Conservation (phyloP, 176 grass and related monocot genomes). For the Otatea glauca region DNA sequence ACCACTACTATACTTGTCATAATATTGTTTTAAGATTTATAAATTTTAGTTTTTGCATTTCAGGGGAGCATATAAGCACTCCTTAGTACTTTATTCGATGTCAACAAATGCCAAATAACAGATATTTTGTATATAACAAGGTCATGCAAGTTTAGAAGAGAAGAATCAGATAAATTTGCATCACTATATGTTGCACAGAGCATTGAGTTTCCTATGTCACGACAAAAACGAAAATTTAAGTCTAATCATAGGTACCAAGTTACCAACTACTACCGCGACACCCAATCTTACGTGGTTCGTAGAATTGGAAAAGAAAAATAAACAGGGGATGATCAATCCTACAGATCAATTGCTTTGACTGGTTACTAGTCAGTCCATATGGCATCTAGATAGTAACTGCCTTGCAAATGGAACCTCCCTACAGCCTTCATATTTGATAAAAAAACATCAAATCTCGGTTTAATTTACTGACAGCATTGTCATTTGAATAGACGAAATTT, state of each 20-base stretch:
- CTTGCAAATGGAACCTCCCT: neutral
- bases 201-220: conserved; percentile 56
- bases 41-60: neutral
- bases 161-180: conserved; percentile 23
- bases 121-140: neutral
- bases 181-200: conserved; percentile 44
- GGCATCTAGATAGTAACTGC: neutral
- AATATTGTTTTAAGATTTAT: neutral
- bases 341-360: conserved; percentile 16
- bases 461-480: neutral
- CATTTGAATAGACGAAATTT: neutral
- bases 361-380: neutral
- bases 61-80: neutral
- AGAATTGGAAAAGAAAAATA: conserved; percentile 19
- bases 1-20: neutral
- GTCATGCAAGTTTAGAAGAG: conserved; percentile 25
- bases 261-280: conserved; percentile 5
- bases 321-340: neutral
- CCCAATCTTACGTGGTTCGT: conserved; percentile 14
- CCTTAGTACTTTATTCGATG: neutral
- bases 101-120: neutral
- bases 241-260: conserved; percentile 15
- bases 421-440: neutral
- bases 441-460: neutral
- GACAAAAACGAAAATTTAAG: neutral